Base-by-base conservation (phyloP, 306 rosid species). In the Lotus japonicus region DNA sequence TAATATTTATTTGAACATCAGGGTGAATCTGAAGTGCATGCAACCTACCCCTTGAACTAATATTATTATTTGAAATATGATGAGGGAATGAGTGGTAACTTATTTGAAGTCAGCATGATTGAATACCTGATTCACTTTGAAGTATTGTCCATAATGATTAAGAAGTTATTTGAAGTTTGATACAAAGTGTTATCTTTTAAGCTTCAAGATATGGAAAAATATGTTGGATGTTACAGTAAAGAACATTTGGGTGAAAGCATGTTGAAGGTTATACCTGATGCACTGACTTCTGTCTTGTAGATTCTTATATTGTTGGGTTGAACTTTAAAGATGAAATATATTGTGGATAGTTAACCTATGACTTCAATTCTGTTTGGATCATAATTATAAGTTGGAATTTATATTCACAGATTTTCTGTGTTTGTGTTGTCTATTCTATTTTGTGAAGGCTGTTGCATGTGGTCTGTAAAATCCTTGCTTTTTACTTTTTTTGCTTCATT, bases 71-170 rank as follows among this genome's bases (percentile, higher is more conserved):
- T 61, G 72, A 71, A 21, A 52, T 8, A 61, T 57, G 10, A 38
- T 21, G 48, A 56, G 64, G 66, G 38, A 74, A 55, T 62, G 51
- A 31, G 10, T 23, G 68, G 49, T 38, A 5, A 65, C 6, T 11
- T 23, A 12, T 60, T 38, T 69, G 52, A 28, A 41, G 64, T 28
- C 21, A 35, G 68, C 48, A n/a, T 48, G 69, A 57, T 68, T 55
- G 68, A 76, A 41, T 41, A 50, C 42, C 50, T 67, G 31, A 54
- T 57, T 14, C 49, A 58, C 48, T 58, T 59, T 56, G 39, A 64
- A 41, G 12, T 43, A 31, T 11, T 49, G 51, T 28, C 13, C 23
- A 11, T 61, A 58, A 62, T 52, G n/a, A 33, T 18, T 62, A 36
- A 54, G 9, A 44, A 45, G 8, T 54, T 50, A 42, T 44, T 72